phyloP scores from a whole-genome alignment of 2,329 filamentous ascomycete genomes.

The Fusarium xylarioides region DNA sequence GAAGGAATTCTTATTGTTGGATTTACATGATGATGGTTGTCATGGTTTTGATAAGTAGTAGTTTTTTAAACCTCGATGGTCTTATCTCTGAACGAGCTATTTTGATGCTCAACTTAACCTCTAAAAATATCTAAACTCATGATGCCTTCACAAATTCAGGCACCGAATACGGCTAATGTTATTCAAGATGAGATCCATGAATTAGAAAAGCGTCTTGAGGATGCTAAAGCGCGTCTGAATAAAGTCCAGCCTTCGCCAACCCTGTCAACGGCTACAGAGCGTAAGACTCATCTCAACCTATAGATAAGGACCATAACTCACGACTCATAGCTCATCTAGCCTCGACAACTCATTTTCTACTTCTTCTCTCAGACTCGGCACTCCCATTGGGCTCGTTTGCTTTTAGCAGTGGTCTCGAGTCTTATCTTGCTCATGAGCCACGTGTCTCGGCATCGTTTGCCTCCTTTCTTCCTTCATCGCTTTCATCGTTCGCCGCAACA shows the following conservation, averaged over 20 bases:
- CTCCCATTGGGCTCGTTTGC: constrained; percentile 87
- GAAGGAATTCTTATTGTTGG: constrained; percentile 28
- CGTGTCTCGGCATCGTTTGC: constrained; percentile 60
- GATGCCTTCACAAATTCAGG: constrained; percentile 41
- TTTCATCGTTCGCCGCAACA: constrained; percentile 76
- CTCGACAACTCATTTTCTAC: constrained; percentile 67
- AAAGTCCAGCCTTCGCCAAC: constrained; percentile 32
- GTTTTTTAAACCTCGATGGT: constrained; percentile 6
- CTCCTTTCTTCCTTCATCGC: constrained; percentile 74
- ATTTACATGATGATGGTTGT: constrained; percentile 35
- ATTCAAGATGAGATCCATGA: constrained; percentile 65
- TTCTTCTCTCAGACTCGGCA: constrained; percentile 82
- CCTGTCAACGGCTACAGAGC: constrained; percentile 19
- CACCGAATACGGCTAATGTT: constrained; percentile 40
- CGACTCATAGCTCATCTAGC: constrained; percentile 26
- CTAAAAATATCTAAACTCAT: constrained; percentile 7
- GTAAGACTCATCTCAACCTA: constrained; percentile 20
- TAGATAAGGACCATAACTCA: constrained; percentile 12
- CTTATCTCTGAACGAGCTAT: constrained; percentile 36
- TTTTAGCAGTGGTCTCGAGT: constrained; percentile 84
- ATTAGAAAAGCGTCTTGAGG: constrained; percentile 63
- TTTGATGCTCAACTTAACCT: constrained; percentile 18
- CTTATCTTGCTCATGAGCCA: constrained; percentile 75
- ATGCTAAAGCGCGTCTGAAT: constrained; percentile 56
- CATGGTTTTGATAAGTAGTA: constrained; percentile 28